Percentiles rank a stretch among this genome's conserved stretches.
phyloP scores from a whole-genome alignment of 495 filamentous ascomycete species.

The Evansstolkia leycettana region DNA sequence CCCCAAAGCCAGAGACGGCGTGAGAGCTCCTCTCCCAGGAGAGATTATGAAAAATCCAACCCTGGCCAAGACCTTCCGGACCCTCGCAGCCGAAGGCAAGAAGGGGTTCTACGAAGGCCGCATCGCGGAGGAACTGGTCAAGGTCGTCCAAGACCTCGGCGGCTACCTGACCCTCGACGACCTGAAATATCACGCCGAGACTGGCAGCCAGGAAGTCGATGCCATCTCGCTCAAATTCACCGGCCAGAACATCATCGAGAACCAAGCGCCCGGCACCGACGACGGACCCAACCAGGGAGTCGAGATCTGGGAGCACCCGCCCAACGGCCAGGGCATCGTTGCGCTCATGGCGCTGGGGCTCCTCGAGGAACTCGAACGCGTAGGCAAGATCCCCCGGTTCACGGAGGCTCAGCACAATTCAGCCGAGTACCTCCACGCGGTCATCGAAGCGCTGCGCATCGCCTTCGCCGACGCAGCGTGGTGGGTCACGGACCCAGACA shows the following conservation, averaged over 20 bases:
- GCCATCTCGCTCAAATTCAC: slow-evolving; percentile 71
- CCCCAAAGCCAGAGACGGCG: slow-evolving; percentile 47
- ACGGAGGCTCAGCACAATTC: slow-evolving; percentile 59
- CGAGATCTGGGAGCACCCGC: slow-evolving; percentile 90
- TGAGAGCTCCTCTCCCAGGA: slow-evolving; percentile 61
- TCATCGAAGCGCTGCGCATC: slow-evolving; percentile 84
- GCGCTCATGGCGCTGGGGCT: slow-evolving; percentile 91
- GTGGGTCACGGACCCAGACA: slow-evolving; percentile 78
- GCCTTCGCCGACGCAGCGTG: slow-evolving; percentile 84
- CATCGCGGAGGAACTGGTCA: slow-evolving; percentile 67
- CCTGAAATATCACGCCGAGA: slow-evolving; percentile 58
- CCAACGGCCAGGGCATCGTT: slow-evolving; percentile 95
- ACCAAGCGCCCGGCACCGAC: slow-evolving; percentile 28
- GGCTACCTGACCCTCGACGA: slow-evolving; percentile 72
- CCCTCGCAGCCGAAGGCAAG: slow-evolving; percentile 69
- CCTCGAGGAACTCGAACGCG: slow-evolving; percentile 68
- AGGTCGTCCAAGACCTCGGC: slow-evolving; percentile 63
- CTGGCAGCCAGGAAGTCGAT: slow-evolving; percentile 65
- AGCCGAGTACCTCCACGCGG: slow-evolving; percentile 68
- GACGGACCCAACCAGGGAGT: slow-evolving; percentile 44
- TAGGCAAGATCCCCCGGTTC: slow-evolving; percentile 60
- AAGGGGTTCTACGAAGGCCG: slow-evolving; percentile 83
- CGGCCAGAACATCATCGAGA: slow-evolving; percentile 49
- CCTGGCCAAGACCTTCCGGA: slow-evolving; percentile 70
- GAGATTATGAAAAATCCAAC: slow-evolving; percentile 81